A percentile compares a stretch with the other conserved stretches of the same genome.
Conservation (phyloP, 352 stramenopile species). For the Globisporangium acanthophoron region DNA sequence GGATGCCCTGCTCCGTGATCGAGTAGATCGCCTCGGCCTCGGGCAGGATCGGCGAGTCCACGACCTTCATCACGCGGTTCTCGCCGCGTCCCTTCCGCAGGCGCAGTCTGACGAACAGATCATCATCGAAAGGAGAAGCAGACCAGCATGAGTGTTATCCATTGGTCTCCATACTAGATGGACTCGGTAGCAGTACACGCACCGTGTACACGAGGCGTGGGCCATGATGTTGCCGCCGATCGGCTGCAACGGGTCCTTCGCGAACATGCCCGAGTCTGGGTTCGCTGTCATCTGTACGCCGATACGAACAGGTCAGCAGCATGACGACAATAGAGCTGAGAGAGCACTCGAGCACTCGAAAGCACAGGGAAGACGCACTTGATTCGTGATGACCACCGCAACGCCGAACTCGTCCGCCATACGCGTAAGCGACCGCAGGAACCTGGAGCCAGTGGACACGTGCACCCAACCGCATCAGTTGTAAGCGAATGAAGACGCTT, state of each 20-base stretch:
- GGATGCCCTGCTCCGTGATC: slow-evolving; percentile 93
- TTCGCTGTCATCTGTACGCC: slow-evolving; percentile 78
- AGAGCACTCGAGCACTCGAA: not conserved
- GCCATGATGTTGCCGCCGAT: slow-evolving; percentile 91
- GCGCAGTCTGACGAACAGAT: slow-evolving; percentile 49
- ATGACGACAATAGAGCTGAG: not conserved
- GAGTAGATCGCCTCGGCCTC: slow-evolving; percentile 98
- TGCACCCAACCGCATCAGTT: slow-evolving; percentile 26
- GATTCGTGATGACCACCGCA: slow-evolving; percentile 89
- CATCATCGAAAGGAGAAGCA: not conserved
- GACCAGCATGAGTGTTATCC: too few species aligned
- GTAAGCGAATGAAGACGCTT: slow-evolving; percentile 1
- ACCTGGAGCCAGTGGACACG: slow-evolving; percentile 58
- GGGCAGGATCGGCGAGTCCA: slow-evolving; percentile 95
- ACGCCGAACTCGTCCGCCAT: slow-evolving; percentile 99
- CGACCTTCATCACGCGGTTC: slow-evolving; percentile 98
- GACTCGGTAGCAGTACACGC: not conserved
- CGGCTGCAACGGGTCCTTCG: slow-evolving; percentile 85
- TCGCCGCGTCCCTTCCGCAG: slow-evolving; percentile 97
- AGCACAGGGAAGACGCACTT: slow-evolving; percentile 28
- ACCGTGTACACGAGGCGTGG: slow-evolving; percentile 79
- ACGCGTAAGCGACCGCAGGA: slow-evolving; percentile 95
- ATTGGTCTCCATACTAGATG: too few species aligned
- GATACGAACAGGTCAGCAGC: not conserved
- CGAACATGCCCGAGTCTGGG: slow-evolving; percentile 88